These are phyloP conservation scores for Coelastrella sp. DNA, from an alignment of 139 green algal species.

Conservation along the genomic window DNA sequence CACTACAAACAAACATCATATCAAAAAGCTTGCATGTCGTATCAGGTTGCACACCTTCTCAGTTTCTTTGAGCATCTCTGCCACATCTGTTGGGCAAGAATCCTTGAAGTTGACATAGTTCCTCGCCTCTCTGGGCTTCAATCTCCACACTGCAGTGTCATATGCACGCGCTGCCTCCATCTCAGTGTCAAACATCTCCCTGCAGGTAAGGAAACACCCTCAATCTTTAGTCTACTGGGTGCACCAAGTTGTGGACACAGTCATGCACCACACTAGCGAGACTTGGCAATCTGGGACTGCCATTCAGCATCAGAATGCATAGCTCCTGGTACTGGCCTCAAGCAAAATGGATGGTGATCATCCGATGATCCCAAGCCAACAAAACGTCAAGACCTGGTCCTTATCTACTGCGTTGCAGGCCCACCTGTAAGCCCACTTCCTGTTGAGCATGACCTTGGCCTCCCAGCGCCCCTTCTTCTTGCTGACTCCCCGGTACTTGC, in stretches of 20 bases:
- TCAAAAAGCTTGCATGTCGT: background rate
- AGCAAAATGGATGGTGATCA: no score
- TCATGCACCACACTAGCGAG: no score
- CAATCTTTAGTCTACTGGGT: no score
- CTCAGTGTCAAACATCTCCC: slow-evolving; percentile 70
- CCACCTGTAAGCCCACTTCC: slow-evolving; percentile 78
- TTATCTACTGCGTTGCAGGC: background rate
- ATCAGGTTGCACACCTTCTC: slow-evolving; percentile 16
- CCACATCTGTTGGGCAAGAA: slow-evolving; percentile 53
- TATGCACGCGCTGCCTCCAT: slow-evolving; percentile 80
- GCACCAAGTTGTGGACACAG: no score
- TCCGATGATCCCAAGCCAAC: no score
- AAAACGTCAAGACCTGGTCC: no score
- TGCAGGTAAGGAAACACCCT: background rate
- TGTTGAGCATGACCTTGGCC: slow-evolving; percentile 87
- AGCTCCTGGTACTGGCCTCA: no score
- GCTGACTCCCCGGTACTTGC: slow-evolving; percentile 71
- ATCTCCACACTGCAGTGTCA: slow-evolving; percentile 77
- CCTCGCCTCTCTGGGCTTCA: slow-evolving; percentile 76
- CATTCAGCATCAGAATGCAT: background rate
- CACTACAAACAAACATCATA: background rate
- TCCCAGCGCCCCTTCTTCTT: slow-evolving; percentile 86
- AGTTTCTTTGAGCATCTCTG: slow-evolving; percentile 27
- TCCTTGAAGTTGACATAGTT: slow-evolving; percentile 84
- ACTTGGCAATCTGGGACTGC: no score